Conservation (phyloP, 345 rosid genomes). For the Orychophragmus violaceus region DNA sequence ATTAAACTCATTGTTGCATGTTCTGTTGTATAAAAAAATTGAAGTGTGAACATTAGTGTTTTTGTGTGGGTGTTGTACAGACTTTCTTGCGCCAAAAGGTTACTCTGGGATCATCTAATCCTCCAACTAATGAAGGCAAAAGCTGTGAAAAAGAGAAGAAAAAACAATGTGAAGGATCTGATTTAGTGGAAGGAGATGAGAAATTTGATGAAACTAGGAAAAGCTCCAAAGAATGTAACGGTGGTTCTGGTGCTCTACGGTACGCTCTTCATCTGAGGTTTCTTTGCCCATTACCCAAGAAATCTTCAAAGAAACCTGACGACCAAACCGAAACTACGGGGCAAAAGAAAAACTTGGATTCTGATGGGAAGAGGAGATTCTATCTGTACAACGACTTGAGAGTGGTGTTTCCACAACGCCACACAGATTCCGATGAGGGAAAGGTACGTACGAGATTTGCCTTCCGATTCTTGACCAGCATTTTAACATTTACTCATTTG, state of each 20-base stretch:
- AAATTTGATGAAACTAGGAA: constrained; percentile 23
- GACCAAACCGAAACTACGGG: constrained; percentile 30
- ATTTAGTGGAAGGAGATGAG: constrained; percentile 24
- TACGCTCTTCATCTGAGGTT: constrained; percentile 92
- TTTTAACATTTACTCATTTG: background rate
- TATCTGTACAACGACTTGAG: constrained; percentile 81
- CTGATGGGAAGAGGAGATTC: constrained; percentile 59
- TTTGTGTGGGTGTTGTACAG: constrained; percentile 28
- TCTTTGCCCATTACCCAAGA: constrained; percentile 60
- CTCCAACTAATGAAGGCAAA: constrained; percentile 34
- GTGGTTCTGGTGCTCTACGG: constrained; percentile 65
- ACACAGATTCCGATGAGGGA: constrained; percentile 92
- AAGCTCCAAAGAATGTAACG: constrained; percentile 37
- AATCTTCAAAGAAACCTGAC: constrained; percentile 46
- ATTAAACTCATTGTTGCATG: background rate
- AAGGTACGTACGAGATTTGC: constrained; percentile 48
- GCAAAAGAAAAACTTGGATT: constrained; percentile 32
- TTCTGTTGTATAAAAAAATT: background rate
- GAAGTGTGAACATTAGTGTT: background rate
- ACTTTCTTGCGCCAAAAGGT: constrained; percentile 92
- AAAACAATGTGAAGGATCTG: constrained; percentile 30
- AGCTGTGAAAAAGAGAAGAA: constrained; percentile 19
- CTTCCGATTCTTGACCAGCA: background rate
- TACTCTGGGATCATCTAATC: constrained; percentile 55
- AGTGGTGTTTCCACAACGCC: constrained; percentile 90